Conservation (phyloP, 345 rosid genomes). For the Linum tenue region DNA sequence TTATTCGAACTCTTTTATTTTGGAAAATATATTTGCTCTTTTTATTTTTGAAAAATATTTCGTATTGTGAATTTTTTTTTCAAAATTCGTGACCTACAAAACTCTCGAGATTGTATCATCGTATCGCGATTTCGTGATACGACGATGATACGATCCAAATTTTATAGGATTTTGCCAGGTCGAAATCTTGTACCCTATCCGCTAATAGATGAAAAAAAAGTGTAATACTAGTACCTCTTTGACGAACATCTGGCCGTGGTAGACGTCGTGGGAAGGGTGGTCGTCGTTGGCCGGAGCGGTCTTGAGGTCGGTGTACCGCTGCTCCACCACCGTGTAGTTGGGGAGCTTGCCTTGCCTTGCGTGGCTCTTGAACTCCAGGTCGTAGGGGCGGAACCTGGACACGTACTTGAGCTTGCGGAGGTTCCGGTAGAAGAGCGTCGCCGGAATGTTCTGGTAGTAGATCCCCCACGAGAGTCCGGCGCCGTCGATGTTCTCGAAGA, state of each 20-base stretch:
- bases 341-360: conserved; percentile 65
- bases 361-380: conserved; percentile 32
- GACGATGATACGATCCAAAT: too few species aligned
- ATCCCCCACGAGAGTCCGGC: conserved; percentile 56
- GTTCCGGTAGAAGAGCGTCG: conserved; percentile 59
- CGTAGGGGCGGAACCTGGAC: conserved; percentile 42
- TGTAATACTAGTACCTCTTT: too few species aligned
- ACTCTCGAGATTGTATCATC: too few species aligned
- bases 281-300: conserved; percentile 59
- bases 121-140: too few species aligned
- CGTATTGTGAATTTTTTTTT: too few species aligned
- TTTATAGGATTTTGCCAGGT: too few species aligned
- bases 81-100: too few species aligned
- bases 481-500: conserved; percentile 56
- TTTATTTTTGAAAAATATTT: too few species aligned
- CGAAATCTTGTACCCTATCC: too few species aligned
- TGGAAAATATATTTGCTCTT: too few species aligned
- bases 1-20: too few species aligned
- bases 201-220: too few species aligned
- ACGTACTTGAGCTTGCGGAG: conserved; percentile 63
- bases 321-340: conserved; percentile 65
- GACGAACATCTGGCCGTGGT: conserved; percentile 67
- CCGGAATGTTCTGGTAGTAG: conserved; percentile 82
- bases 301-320: conserved; percentile 61
- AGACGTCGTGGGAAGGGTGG: conserved; percentile 92